phyloP scores from a whole-genome alignment of 352 stramenopile genomes.

The Globisporangium takayamanum region DNA sequence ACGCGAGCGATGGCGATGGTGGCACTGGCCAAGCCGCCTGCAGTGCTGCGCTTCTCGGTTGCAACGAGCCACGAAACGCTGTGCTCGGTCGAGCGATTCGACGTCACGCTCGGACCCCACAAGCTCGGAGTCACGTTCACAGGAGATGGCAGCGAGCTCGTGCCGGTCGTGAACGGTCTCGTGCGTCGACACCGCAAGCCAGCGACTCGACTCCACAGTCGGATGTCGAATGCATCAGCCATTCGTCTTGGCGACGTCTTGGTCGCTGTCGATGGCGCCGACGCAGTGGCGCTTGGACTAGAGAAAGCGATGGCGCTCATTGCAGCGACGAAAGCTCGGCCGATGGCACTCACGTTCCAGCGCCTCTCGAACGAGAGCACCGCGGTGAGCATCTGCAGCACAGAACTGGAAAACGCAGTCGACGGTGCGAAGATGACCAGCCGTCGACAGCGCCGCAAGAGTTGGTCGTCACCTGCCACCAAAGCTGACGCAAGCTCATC shows the following conservation, averaged over 20 bases:
- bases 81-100: constrained; percentile 25
- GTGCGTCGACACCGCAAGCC: background rate
- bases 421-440: background rate
- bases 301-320: constrained; percentile 30
- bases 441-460: background rate
- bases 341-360: constrained; percentile 51
- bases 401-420: background rate
- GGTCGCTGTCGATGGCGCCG: constrained; percentile 46
- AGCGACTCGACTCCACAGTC: background rate
- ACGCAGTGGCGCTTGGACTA: constrained; percentile 38
- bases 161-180: constrained; percentile 46
- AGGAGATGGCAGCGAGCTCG: constrained; percentile 29
- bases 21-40: constrained; percentile 17
- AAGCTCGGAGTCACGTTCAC: constrained; percentile 43
- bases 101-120: constrained; percentile 27
- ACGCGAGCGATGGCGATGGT: constrained; percentile 31
- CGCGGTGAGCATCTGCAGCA: constrained; percentile 1
- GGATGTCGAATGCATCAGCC: background rate
- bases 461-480: background rate
- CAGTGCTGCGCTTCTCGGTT: constrained; percentile 45
- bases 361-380: constrained; percentile 18
- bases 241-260: constrained; percentile 42
- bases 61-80: constrained; percentile 7
- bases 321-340: constrained; percentile 18
- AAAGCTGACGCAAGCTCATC: background rate